Evolutionary conservation across 2,329 filamentous ascomycete genomes (phyloP).

Genomic region (Ampelomyces quisqualis): DNA sequence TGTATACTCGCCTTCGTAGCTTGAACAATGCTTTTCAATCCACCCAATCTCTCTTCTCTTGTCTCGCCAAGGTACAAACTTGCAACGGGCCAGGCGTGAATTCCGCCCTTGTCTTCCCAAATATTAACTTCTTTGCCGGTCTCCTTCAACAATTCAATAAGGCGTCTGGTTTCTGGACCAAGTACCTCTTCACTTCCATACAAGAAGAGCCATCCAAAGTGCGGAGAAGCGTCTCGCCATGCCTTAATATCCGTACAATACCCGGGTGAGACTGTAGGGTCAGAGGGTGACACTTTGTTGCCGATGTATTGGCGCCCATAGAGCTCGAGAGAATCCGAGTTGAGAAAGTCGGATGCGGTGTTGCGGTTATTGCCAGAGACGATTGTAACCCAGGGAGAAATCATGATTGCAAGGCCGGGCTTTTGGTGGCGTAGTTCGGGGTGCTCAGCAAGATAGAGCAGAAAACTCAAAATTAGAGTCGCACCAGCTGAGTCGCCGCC

Average conservation of each 20-base stretch:
- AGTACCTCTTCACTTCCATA: constrained; percentile 80
- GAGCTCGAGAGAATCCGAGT: constrained; percentile 63
- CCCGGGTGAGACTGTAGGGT: constrained; percentile 69
- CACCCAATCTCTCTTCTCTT: constrained; percentile 49
- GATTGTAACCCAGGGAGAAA: constrained; percentile 79
- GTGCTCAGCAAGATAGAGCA: constrained; percentile 64
- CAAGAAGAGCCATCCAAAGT: constrained; percentile 66
- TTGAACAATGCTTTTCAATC: constrained; percentile 49
- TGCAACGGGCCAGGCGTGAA: constrained; percentile 83
- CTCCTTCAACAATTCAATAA: constrained; percentile 58
- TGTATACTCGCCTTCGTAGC: constrained; percentile 34
- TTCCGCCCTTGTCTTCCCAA: constrained; percentile 63
- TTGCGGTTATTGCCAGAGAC: constrained; percentile 66
- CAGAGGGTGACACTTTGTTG: constrained; percentile 50
- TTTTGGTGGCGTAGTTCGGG: constrained; percentile 46
- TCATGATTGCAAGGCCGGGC: constrained; percentile 67
- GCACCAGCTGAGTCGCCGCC: constrained; percentile 79
- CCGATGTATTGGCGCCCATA: constrained; percentile 72
- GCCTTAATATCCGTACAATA: constrained; percentile 64
- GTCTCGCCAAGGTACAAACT: constrained; percentile 57
- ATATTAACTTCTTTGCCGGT: constrained; percentile 57
- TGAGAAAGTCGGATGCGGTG: constrained; percentile 74
- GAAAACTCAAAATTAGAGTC: constrained; percentile 69
- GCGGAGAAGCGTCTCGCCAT: constrained; percentile 68
- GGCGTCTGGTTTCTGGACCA: constrained; percentile 64